Evolutionary conservation across 1,284 basidiomycete genomes (phyloP), one percentile per base, ranked within the genome.

Genomic region (Ceratobasidium theobromae): DNA sequence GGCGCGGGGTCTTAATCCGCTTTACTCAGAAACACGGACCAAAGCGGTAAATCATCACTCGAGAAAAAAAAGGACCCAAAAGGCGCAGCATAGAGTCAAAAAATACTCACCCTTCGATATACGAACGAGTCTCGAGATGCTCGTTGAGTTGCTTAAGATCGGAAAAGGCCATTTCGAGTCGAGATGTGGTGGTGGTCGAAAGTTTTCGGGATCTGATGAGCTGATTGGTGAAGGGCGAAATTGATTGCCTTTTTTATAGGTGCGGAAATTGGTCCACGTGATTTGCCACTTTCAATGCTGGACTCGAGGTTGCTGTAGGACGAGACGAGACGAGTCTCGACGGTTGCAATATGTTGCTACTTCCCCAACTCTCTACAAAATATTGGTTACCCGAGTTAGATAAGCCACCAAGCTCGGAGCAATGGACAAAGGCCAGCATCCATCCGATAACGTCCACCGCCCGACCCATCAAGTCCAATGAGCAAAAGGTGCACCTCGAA

Each of bases 11-110:
- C 93, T 96, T 81, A 80, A 92, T 82, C 90, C 93, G 89, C 91
- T 86, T 88, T 30, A 73, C 92, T 96, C 90, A 87, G 93, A 93
- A 95, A 95, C 93, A 95, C 93, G 93, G 93, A 95, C 92, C 93
- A 95, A 92, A 93, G 91, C 88, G 79, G 75, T 79, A 77, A 75
- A 79, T 93, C 91, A 94, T 95, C 91, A 84, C 75, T 72, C 72
- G 74, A 70, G 45, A 45, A 32, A 71, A 70, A 65, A 55, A 53
- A 73, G 68, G 66, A 67, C 48, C 70, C 72, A 73, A 75, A 70
- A 70, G 69, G 57, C 27, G 16, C 30, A 68, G n/a, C n/a, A n/a
- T n/a, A 58, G 49, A 64, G 43, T 67, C 67, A 45, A 46, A 67
- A 65, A 46, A 43, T 48, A 84, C 91, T 86, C 72, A 96, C 93